These are phyloP conservation scores for Pseudogymnoascus sp. DNA, from an alignment of 2,329 filamentous ascomycete species.

Conservation along the genomic window DNA sequence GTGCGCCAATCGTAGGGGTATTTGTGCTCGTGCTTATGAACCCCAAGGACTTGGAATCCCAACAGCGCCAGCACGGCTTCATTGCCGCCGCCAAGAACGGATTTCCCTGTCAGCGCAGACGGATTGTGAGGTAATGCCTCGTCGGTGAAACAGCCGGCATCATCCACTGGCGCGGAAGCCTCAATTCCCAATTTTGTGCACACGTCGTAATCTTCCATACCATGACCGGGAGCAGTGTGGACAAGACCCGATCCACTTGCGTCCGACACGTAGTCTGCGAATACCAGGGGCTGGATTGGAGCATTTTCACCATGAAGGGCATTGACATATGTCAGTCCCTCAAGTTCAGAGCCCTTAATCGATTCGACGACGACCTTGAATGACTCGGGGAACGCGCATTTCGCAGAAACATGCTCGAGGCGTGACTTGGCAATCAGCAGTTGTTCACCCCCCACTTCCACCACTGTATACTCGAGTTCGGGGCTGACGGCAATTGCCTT, in stretches of 20 bases:
- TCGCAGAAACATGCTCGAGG: conserved; percentile 47
- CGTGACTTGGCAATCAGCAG: conserved; percentile 66
- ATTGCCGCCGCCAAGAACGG: conserved; percentile 63
- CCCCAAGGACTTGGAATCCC: conserved; percentile 53
- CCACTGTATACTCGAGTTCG: conserved; percentile 63
- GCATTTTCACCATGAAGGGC: conserved; percentile 53
- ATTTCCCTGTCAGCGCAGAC: conserved; percentile 56
- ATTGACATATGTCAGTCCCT: conserved; percentile 60
- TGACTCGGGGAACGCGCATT: conserved; percentile 28
- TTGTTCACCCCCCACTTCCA: conserved; percentile 48
- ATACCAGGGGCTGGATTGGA: conserved; percentile 59
- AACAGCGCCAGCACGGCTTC: conserved; percentile 63
- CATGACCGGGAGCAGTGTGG: conserved; percentile 87
- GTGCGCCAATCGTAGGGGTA: conserved; percentile 98
- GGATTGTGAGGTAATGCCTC: conserved; percentile 69
- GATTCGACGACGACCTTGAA: conserved; percentile 41
- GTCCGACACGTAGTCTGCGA: conserved; percentile 81
- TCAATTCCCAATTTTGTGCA: conserved; percentile 63
- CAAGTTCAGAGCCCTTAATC: conserved; percentile 57
- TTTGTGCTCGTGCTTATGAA: conserved; percentile 73
- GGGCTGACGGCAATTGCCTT: conserved; percentile 75
- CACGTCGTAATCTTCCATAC: conserved; percentile 89
- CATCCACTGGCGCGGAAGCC: conserved; percentile 75
- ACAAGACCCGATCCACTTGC: conserved; percentile 93
- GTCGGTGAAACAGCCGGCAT: conserved; percentile 69